phyloP scores from a whole-genome alignment of 2,329 filamentous ascomycete genomes.

The Pestalotiopsis sp. region DNA sequence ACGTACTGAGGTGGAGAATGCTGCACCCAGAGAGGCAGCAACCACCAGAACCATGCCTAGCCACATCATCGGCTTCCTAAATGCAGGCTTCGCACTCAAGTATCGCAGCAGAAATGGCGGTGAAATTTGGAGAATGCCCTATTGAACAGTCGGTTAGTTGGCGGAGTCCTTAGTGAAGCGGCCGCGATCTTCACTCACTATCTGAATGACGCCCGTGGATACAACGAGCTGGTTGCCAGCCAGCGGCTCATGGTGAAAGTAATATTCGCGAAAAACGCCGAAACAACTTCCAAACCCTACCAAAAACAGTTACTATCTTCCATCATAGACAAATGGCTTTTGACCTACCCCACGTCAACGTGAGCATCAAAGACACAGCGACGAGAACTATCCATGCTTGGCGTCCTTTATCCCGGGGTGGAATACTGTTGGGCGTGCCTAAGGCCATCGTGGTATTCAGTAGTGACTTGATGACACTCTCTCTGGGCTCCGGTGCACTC shows the following conservation, averaged over 20 bases:
- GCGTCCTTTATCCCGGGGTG: not conserved
- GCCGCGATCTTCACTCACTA: not conserved
- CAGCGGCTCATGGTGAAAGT: conserved; percentile 4
- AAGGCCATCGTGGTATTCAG: not conserved
- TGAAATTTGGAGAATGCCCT: conserved; percentile 7
- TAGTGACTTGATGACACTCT: not conserved
- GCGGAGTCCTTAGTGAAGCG: not conserved
- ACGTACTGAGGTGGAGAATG: conserved; percentile 3
- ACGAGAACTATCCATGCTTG: conserved; percentile 5
- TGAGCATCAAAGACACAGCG: conserved; percentile 1
- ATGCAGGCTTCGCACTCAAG: not conserved
- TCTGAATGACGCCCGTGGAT: conserved; percentile 4
- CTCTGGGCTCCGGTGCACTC: too few species aligned
- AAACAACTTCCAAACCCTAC: conserved; percentile 5
- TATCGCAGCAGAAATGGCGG: conserved; percentile 5
- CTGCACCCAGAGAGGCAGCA: not conserved
- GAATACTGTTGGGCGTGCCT: not conserved
- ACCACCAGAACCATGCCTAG: conserved; percentile 2
- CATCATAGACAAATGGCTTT: not conserved
- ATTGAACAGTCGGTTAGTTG: not conserved
- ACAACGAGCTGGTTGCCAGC: conserved; percentile 5
- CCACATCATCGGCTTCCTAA: conserved; percentile 3
- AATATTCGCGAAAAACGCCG: conserved; percentile 6
- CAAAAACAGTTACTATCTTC: not conserved
- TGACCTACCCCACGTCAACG: conserved; percentile 1